A percentile compares a stretch with the other conserved stretches of the same genome.
phyloP scores from a whole-genome alignment of 768 basidiomycete genomes.

The Psilocybe sp. region DNA sequence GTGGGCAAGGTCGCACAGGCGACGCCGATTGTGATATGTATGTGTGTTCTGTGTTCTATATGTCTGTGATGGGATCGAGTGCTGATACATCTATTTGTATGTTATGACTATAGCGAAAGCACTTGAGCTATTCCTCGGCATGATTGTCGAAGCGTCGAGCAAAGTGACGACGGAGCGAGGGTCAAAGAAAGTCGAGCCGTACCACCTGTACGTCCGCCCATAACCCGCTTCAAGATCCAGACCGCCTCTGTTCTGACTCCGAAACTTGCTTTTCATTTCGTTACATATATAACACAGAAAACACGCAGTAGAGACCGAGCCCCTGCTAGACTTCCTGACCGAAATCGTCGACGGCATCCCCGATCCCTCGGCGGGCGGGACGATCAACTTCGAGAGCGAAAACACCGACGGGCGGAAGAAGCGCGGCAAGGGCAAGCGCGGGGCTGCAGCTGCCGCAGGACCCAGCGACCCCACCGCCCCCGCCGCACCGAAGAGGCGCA shows the following conservation, averaged over 20 bases:
- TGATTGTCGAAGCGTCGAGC: conserved; percentile 78
- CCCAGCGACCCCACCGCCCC: conserved; percentile 23
- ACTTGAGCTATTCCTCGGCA: conserved; percentile 85
- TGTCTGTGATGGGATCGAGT: not conserved
- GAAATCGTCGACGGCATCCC: conserved; percentile 86
- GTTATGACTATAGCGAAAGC: conserved; percentile 72
- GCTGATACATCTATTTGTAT: not conserved
- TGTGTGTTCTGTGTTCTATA: conserved; percentile 27
- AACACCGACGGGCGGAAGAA: conserved; percentile 57
- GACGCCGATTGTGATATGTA: conserved; percentile 95
- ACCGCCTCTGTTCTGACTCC: not conserved
- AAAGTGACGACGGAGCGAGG: conserved; percentile 78
- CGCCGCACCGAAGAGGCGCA: conserved; percentile 44
- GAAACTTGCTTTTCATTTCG: not conserved
- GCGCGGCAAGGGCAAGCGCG: conserved; percentile 50
- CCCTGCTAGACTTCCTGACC: conserved; percentile 91
- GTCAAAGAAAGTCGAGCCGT: conserved; percentile 86
- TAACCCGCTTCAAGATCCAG: no score
- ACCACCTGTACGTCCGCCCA: conserved; percentile 82
- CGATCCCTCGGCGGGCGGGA: conserved; percentile 84
- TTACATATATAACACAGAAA: conserved; percentile 57
- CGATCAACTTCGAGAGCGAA: conserved; percentile 68
- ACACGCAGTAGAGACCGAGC: conserved; percentile 83
- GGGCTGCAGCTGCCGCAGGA: no score
- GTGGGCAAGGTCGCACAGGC: conserved; percentile 98